These are phyloP conservation scores for Podaxis pistillaris DNA, from an alignment of 768 basidiomycete species.

Conservation along the genomic window DNA sequence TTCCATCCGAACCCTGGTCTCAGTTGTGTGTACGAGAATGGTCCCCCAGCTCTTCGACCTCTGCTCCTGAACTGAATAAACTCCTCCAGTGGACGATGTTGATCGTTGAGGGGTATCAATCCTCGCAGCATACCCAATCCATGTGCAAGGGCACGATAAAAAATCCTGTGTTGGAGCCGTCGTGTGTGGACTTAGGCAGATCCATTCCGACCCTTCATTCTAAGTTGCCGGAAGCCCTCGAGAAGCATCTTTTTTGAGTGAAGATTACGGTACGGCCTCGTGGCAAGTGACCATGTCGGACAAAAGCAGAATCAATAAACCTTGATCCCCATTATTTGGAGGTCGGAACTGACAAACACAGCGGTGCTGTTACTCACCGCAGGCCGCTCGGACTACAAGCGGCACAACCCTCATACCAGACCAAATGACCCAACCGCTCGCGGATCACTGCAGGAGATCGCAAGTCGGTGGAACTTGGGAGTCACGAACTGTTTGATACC, in stretches of 20 bases:
- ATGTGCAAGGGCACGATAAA: constrained; percentile 2
- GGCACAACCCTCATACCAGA: constrained; percentile 10
- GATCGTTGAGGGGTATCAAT: not conserved
- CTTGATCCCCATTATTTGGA: not conserved
- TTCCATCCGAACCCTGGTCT: constrained; percentile 11
- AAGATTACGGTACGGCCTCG: constrained; percentile 10
- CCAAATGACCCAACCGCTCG: constrained; percentile 17
- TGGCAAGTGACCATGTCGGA: constrained; percentile 11
- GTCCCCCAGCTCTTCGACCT: not conserved
- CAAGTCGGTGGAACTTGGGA: constrained; percentile 31
- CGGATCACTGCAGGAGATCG: constrained; percentile 40
- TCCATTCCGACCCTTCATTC: constrained; percentile 11
- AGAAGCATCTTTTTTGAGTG: constrained; percentile 7
- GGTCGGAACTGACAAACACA: not conserved
- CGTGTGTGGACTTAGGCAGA: not conserved
- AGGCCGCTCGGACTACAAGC: not conserved
- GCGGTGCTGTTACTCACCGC: not conserved
- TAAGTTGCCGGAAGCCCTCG: constrained; percentile 9
- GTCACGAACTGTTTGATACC: constrained; percentile 25
- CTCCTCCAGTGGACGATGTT: not conserved
- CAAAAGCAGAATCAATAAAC: constrained; percentile 1
- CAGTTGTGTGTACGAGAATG: not conserved
- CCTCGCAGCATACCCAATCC: not conserved
- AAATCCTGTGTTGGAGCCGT: not conserved
- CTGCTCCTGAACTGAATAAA: not conserved